Conservation (phyloP, 2,329 filamentous ascomycete species). For the Tricladium varicosporioides region DNA sequence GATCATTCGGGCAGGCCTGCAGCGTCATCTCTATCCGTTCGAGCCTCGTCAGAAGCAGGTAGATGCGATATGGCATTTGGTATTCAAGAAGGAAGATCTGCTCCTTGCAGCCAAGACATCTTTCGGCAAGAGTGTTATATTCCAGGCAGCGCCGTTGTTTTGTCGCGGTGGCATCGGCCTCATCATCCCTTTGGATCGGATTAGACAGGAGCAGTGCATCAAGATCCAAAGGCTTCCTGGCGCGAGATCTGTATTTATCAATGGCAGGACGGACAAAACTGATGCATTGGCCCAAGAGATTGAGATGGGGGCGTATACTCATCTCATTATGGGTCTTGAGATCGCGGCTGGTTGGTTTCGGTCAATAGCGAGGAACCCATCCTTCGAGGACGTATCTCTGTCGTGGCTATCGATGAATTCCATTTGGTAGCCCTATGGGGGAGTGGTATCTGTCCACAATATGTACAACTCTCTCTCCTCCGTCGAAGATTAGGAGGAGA, state of each 20-base stretch:
- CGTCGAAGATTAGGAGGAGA: conserved; percentile 6
- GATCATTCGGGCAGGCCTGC: conserved; percentile 5
- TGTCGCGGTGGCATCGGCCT: conserved; percentile 9
- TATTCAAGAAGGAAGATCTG: conserved; percentile 12
- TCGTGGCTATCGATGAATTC: too few relatives aligned
- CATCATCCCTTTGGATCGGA: not conserved
- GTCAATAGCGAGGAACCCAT: too few relatives aligned
- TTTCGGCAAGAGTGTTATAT: conserved; percentile 9
- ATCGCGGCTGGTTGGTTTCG: too few relatives aligned
- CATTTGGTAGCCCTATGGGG: too few relatives aligned
- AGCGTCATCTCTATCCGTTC: conserved; percentile 7
- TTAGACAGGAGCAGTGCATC: too few relatives aligned
- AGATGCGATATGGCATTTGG: not conserved
- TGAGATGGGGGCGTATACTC: too few relatives aligned
- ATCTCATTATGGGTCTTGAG: too few relatives aligned
- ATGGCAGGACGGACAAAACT: too few relatives aligned
- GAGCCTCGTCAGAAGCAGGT: not conserved
- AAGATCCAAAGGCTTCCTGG: too few relatives aligned
- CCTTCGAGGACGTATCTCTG: too few relatives aligned
- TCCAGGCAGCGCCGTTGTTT: conserved; percentile 12
- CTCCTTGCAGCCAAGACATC: conserved; percentile 12
- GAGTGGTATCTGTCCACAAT: conserved; percentile 5
- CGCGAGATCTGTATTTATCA: too few relatives aligned
- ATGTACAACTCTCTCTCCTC: conserved; percentile 8
- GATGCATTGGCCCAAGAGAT: too few relatives aligned